A percentile compares a stretch with the other conserved stretches of the same genome.
phyloP scores from a whole-genome alignment of 345 rosid genomes.

The Hevea brasiliensis region DNA sequence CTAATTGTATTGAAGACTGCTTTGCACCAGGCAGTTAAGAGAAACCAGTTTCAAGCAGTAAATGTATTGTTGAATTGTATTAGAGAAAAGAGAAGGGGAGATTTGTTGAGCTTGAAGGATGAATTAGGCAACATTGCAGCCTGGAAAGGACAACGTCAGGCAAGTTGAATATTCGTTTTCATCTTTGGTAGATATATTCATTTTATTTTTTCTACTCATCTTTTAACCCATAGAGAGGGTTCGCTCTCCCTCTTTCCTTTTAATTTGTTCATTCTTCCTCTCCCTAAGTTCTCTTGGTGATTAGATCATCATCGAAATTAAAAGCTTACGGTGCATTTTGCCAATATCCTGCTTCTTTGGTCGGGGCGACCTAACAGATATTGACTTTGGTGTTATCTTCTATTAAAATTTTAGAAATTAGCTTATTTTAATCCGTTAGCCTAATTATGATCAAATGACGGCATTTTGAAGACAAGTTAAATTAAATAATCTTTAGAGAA shows the following conservation, averaged over 20 bases:
- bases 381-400: background rate
- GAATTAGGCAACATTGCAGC: conserved; percentile 20
- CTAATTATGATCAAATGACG: background rate
- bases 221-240: too few species aligned
- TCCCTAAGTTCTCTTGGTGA: too few species aligned
- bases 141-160: conserved; percentile 17
- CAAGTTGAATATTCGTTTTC: background rate
- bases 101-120: background rate
- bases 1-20: conserved; percentile 18
- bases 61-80: conserved; percentile 8
- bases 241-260: too few species aligned
- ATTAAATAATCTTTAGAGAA: background rate
- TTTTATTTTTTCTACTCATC: too few species aligned
- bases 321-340: too few species aligned
- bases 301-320: too few species aligned
- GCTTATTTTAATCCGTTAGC: background rate
- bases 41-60: conserved; percentile 15
- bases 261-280: too few species aligned
- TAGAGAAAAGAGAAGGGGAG: background rate
- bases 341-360: background rate
- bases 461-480: background rate
- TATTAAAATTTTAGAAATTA: background rate
- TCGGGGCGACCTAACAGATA: background rate
- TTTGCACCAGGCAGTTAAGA: conserved; percentile 14
- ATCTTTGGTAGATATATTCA: too few species aligned